Percentiles rank a stretch among this genome's conserved stretches.
Conservation (phyloP, 1,284 basidiomycete species). For the Puccinia horiana region DNA sequence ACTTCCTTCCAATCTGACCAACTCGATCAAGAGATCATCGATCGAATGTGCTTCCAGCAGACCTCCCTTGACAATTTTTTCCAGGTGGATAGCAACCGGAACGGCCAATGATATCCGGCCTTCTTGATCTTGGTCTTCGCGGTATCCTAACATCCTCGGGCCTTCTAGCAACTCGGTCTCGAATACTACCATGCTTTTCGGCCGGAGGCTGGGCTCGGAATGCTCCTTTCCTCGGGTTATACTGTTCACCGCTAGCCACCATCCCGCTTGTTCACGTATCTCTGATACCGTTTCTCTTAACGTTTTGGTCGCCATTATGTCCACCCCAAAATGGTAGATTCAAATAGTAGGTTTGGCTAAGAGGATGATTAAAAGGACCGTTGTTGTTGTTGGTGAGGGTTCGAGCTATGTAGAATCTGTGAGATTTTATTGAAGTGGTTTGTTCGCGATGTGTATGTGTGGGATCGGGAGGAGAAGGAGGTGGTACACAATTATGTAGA, state of each 20-base stretch:
- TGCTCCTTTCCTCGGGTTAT: conserved; percentile 1
- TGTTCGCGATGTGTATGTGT: too few species aligned
- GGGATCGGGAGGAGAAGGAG: too few species aligned
- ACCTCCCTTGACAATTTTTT: too few species aligned
- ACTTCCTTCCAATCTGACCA: conserved; percentile 1
- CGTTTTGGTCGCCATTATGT: too few species aligned
- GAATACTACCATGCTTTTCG: conserved; percentile 8
- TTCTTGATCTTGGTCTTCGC: background rate
- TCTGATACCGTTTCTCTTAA: background rate
- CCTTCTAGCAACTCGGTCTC: background rate
- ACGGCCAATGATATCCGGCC: too few species aligned
- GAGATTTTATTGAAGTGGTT: too few species aligned
- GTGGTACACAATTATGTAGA: too few species aligned
- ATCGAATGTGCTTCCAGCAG: conserved; percentile 5
- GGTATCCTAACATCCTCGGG: background rate
- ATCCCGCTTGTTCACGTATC: conserved; percentile 9
- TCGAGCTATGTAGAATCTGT: too few species aligned
- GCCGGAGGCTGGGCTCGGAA: background rate
- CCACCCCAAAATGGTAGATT: too few species aligned
- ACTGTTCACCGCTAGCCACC: conserved; percentile 16
- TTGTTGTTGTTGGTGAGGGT: too few species aligned
- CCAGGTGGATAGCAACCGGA: background rate
- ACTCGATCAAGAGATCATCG: background rate
- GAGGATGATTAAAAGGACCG: too few species aligned
- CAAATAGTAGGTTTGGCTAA: too few species aligned